Conservation (phyloP, 2,329 filamentous ascomycete species). For the Arthroderma sp. region DNA sequence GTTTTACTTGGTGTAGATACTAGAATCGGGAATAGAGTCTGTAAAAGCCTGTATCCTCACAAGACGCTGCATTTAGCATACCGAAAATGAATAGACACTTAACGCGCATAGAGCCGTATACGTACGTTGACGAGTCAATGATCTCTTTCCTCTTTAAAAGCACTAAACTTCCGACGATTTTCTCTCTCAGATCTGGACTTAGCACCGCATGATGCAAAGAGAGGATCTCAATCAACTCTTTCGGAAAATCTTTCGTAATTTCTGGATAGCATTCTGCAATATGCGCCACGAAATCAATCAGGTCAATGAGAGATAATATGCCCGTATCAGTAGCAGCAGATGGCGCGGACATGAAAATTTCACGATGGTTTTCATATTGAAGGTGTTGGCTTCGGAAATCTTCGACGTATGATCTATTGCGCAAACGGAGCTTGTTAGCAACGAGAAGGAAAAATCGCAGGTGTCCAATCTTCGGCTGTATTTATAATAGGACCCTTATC, state of each 20-base stretch:
- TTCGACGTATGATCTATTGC: conserved; percentile 64
- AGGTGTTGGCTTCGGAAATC: conserved; percentile 81
- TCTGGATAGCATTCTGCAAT: conserved; percentile 86
- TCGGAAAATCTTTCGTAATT: conserved; percentile 62
- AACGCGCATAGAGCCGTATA: background rate
- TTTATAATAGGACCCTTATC: background rate
- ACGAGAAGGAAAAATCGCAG: background rate
- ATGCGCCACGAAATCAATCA: conserved; percentile 88
- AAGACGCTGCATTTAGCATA: background rate
- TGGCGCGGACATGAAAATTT: conserved; percentile 81
- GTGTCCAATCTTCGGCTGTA: background rate
- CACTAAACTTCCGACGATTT: conserved; percentile 82
- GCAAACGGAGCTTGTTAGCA: background rate
- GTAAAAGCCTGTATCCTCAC: conserved; percentile 48
- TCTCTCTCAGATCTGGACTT: conserved; percentile 77
- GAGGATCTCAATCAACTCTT: conserved; percentile 70
- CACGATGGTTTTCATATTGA: conserved; percentile 81
- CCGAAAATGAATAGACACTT: background rate
- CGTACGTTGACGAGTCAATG: conserved; percentile 62
- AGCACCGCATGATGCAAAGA: conserved; percentile 70
- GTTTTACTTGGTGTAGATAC: conserved; percentile 87
- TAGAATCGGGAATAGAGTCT: conserved; percentile 87
- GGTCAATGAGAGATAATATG: conserved; percentile 72
- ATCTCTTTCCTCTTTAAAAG: conserved; percentile 83
- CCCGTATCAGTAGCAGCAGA: conserved; percentile 64